Evolutionary conservation across 2,329 filamentous ascomycete genomes (phyloP).

Genomic region (Aspergillus persii): DNA sequence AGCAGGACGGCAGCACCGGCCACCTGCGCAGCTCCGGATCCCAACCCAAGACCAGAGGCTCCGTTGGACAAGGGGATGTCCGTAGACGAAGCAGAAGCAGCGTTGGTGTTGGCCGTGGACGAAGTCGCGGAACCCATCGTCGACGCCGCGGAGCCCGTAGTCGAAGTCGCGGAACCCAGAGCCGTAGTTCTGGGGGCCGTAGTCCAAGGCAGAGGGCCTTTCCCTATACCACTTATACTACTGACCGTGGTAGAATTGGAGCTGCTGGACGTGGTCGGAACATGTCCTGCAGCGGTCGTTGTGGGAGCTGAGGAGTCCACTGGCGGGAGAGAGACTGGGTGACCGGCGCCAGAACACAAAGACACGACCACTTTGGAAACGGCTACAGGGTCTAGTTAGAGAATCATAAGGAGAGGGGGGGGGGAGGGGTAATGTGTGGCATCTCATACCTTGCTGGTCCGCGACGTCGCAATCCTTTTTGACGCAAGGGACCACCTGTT

Average conservation of each 20-base stretch:
- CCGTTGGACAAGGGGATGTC: neutral
- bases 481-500: slow-evolving; percentile 47
- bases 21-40: neutral
- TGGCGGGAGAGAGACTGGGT: neutral
- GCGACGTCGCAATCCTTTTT: slow-evolving; percentile 39
- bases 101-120: neutral
- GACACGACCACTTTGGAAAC: neutral
- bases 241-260: neutral
- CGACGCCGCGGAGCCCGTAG: neutral
- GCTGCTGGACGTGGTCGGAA: neutral
- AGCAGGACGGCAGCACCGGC: neutral
- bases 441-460: slow-evolving; percentile 37
- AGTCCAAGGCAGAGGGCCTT: neutral
- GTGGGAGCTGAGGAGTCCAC: neutral
- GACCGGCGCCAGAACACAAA: neutral
- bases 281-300: neutral
- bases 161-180: neutral
- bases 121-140: neutral
- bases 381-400: neutral
- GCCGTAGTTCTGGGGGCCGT: neutral
- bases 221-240: neutral
- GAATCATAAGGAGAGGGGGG: neutral
- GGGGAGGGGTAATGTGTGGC: neutral
- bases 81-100: neutral
- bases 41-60: neutral